Evolutionary conservation across 805 yeast species (phyloP), one percentile per base, ranked within the genome.

Genomic region (Cyberlindnera xylosilytica): DNA sequence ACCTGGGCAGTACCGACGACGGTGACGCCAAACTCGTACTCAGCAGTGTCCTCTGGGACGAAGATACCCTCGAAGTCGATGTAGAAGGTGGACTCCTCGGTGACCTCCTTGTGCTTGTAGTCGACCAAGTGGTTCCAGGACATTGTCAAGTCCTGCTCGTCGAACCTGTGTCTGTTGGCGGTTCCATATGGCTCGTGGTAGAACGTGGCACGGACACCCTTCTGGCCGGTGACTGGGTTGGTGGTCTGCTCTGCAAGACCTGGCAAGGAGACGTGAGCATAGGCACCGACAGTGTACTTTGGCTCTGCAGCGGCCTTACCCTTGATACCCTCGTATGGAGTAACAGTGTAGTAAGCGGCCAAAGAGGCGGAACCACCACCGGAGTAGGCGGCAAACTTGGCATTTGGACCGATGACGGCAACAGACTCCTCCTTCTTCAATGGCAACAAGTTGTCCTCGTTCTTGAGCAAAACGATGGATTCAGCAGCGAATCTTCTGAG

Each of bases 341-440:
- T 63, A 6, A 72, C 64, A 15, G 64, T 61, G 55, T 75, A 73
- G 53, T 73, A 67, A 10, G 78, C 69, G 26, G 61, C 60, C 50
- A 74, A 58, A 8, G 77, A 64, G 34, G 83, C 81, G 20, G 82
- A 77, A 7, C 84, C 84, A 48, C 84, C 84, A 46, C 84, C 83
- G 27, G 76, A 72, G 45, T 66, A 72, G 35, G 72, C 70, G 9
- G 77, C 62, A 34, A 54, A 57, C 48, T 69, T 74, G 26, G 78
- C 82, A 49, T 74, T 76, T 24, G 83, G 82, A 4, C 86, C 86
- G 53, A 79, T 76, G 16, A 79, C 49, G 13, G 47, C 70, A 2
- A 77, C 76, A 24, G 70, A 63, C n/a, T 57, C 65, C 38, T 72
- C 46, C 45, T 66, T 70, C 28, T 61, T 52, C 38, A 79, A 64